phyloP scores from a whole-genome alignment of 2,329 filamentous ascomycete genomes.

The Teratosphaeria epicoccoides region DNA sequence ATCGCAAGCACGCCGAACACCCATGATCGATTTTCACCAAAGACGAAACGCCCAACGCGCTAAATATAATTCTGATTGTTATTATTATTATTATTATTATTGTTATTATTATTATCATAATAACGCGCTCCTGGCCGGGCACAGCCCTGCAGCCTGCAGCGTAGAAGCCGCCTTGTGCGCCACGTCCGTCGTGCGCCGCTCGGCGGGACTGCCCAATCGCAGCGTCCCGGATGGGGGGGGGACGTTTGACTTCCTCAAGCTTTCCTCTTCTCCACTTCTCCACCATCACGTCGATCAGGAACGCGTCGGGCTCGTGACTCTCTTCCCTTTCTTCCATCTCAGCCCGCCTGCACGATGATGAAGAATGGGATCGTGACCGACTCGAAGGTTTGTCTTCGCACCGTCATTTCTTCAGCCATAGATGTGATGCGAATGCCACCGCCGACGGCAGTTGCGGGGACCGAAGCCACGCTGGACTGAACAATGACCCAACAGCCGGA shows the following conservation, averaged over 20 bases:
- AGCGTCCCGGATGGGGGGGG: not conserved
- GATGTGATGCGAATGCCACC: not conserved
- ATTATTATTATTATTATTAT: no score
- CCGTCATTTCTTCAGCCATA: not conserved
- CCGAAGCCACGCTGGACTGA: not conserved
- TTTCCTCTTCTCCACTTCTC: not conserved
- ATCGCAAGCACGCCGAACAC: not conserved
- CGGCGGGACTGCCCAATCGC: not conserved
- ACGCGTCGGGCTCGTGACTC: not conserved
- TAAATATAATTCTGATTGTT: not conserved
- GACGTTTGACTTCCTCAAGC: not conserved
- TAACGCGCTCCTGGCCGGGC: not conserved
- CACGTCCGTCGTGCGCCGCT: not conserved
- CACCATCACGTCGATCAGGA: not conserved
- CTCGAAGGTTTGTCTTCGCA: not conserved
- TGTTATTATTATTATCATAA: no score
- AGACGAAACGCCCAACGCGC: not conserved
- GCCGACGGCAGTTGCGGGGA: not conserved
- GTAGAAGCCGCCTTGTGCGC: not conserved
- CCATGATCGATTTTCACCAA: not conserved
- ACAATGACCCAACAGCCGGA: no score
- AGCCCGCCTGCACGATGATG: not conserved
- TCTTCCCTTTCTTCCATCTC: not conserved
- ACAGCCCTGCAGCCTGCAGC: not conserved
- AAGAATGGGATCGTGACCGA: not conserved